A percentile compares a stretch with the other conserved stretches of the same genome.
phyloP scores from a whole-genome alignment of 1,139 yeast genomes.

The Geotrichum cucujoidarum region DNA sequence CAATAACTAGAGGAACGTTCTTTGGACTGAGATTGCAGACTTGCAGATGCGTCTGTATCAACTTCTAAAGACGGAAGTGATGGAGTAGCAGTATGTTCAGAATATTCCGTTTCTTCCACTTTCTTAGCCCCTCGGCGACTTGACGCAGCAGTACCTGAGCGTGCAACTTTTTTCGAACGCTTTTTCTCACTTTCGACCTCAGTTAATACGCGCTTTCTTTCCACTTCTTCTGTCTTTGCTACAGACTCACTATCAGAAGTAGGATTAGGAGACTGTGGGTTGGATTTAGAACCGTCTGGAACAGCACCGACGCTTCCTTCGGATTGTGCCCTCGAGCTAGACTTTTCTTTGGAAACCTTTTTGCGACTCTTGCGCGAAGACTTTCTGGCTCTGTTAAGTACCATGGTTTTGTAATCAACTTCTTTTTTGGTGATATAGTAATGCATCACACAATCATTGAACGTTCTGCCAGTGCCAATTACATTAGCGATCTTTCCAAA shows the following conservation, averaged over 20 bases:
- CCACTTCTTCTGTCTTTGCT: neutral
- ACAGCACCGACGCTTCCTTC: neutral
- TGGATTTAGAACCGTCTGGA: neutral
- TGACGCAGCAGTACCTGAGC: neutral
- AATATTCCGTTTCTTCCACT: neutral
- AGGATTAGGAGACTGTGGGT: neutral
- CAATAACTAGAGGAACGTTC: slow-evolving; percentile 53
- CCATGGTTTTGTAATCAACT: slow-evolving; percentile 69
- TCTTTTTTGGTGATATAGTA: slow-evolving; percentile 83
- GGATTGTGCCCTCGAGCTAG: slow-evolving; percentile 1
- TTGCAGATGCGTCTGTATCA: neutral
- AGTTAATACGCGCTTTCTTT: slow-evolving; percentile 6
- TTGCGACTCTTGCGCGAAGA: slow-evolving; percentile 33
- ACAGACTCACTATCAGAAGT: slow-evolving; percentile 1
- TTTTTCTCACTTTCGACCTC: slow-evolving; percentile 1
- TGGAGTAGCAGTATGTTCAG: neutral
- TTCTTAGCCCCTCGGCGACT: neutral
- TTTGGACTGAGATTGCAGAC: neutral
- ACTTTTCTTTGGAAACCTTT: slow-evolving; percentile 28
- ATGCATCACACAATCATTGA: slow-evolving; percentile 87
- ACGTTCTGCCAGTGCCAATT: slow-evolving; percentile 76
- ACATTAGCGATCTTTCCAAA: slow-evolving; percentile 81
- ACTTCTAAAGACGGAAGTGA: neutral
- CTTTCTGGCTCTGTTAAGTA: slow-evolving; percentile 49
- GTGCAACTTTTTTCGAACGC: neutral